A percentile compares a stretch with the other conserved stretches of the same genome.
phyloP scores from a whole-genome alignment of 345 rosid genomes.

The Linum lewisii region DNA sequence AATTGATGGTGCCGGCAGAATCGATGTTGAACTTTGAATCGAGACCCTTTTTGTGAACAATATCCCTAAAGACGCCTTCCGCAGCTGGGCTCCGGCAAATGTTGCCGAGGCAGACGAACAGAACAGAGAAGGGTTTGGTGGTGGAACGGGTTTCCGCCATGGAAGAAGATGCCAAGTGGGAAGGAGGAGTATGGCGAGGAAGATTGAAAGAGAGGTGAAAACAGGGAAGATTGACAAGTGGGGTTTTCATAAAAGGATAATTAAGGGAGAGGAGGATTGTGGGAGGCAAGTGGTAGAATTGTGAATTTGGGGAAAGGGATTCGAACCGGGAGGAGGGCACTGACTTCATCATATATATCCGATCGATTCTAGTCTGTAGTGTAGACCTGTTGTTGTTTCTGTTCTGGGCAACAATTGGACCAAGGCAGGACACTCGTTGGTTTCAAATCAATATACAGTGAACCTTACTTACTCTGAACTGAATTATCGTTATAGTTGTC shows the following conservation, averaged over 20 bases:
- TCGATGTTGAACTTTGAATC: slow-evolving; percentile 67
- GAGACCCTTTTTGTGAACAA: slow-evolving; percentile 63
- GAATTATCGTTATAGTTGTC: too few species aligned
- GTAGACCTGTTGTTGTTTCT: too few species aligned
- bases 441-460: too few species aligned
- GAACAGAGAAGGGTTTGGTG: slow-evolving; percentile 66
- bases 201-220: slow-evolving; percentile 3
- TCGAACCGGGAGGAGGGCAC: too few species aligned
- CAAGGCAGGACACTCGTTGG: too few species aligned
- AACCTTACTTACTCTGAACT: too few species aligned
- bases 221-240: slow-evolving; percentile 7
- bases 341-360: too few species aligned
- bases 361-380: too few species aligned
- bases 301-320: slow-evolving; percentile 33
- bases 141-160: slow-evolving; percentile 30
- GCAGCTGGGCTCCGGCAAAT: slow-evolving; percentile 97
- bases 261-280: slow-evolving; percentile 3
- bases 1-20: slow-evolving; percentile 86
- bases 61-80: slow-evolving; percentile 78
- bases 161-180: slow-evolving; percentile 6
- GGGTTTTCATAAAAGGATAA: slow-evolving; percentile 6
- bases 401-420: too few species aligned
- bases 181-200: background rate
- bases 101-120: slow-evolving; percentile 86
- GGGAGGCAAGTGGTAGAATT: slow-evolving; percentile 33